These are phyloP conservation scores for Calocybe indica DNA, from an alignment of 768 basidiomycete species.

Conservation along the genomic window DNA sequence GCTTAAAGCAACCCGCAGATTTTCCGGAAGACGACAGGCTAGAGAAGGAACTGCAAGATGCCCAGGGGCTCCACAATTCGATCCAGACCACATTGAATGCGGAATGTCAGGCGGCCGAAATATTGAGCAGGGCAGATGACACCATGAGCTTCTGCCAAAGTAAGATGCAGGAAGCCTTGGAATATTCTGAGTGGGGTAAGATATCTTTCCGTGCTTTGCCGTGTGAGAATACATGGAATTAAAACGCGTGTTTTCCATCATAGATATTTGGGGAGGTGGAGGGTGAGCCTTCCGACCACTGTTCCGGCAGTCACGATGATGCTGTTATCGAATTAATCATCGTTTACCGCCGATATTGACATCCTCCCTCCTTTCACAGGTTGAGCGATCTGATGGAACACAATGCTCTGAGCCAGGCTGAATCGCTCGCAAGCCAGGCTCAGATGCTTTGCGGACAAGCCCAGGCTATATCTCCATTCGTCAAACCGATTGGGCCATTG, in stretches of 20 bases:
- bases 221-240: background rate
- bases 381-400: slow-evolving; percentile 38
- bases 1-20: slow-evolving; percentile 14
- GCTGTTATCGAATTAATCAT: background rate
- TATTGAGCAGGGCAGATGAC: slow-evolving; percentile 31
- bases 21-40: slow-evolving; percentile 41
- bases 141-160: slow-evolving; percentile 24
- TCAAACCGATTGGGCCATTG: slow-evolving; percentile 30
- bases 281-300: slow-evolving; percentile 15
- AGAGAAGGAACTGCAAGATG: slow-evolving; percentile 29
- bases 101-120: slow-evolving; percentile 34
- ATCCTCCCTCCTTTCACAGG: slow-evolving; percentile 11
- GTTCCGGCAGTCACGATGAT: background rate
- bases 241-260: slow-evolving; percentile 1
- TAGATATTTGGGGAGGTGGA: slow-evolving; percentile 39
- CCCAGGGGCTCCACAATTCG: slow-evolving; percentile 25
- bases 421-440: slow-evolving; percentile 27
- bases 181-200: slow-evolving; percentile 35
- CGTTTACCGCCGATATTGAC: background rate
- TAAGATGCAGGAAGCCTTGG: slow-evolving; percentile 30
- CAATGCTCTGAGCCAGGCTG: slow-evolving; percentile 29
- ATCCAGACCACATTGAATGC: slow-evolving; percentile 28
- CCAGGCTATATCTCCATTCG: slow-evolving; percentile 24
- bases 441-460: slow-evolving; percentile 33
- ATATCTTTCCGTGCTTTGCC: background rate